These are phyloP conservation scores for Leucosporidium creatinivorum DNA, from an alignment of 768 basidiomycete genomes.

Conservation along the genomic window DNA sequence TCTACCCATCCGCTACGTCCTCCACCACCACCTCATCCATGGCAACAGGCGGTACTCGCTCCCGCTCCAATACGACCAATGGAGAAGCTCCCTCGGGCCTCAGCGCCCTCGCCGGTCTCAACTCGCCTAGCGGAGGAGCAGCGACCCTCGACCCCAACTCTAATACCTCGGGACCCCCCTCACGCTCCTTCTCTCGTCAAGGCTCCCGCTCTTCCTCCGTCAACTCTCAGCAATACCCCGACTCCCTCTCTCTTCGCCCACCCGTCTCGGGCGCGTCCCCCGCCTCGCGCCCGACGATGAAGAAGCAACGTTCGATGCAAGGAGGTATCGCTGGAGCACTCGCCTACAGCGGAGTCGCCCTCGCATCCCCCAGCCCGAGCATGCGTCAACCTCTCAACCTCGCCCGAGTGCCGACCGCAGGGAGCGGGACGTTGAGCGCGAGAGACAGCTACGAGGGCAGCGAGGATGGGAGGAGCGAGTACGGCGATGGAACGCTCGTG, in stretches of 20 bases:
- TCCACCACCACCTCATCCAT: background rate
- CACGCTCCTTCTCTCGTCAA: conserved; percentile 3
- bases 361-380: conserved; percentile 18
- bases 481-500: conserved; percentile 19
- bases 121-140: conserved; percentile 2
- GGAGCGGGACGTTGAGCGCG: background rate
- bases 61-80: too few species aligned
- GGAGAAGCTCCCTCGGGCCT: conserved; percentile 11
- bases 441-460: background rate
- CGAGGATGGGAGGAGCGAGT: background rate
- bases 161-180: background rate
- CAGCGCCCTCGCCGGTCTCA: conserved; percentile 27
- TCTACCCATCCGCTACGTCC: background rate
- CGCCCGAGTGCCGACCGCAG: background rate
- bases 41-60: too few species aligned
- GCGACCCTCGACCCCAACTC: background rate
- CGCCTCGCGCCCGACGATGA: conserved; percentile 1
- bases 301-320: conserved; percentile 1
- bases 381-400: conserved; percentile 19
- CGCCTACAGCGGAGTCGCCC: conserved; percentile 27
- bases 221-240: background rate
- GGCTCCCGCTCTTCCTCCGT: conserved; percentile 11
- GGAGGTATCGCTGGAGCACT: conserved; percentile 29
- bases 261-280: background rate
- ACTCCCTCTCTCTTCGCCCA: background rate